These are phyloP conservation scores for Ichthyophonus hoferi DNA, from an alignment of 208 protist genomes.

Conservation along the genomic window DNA sequence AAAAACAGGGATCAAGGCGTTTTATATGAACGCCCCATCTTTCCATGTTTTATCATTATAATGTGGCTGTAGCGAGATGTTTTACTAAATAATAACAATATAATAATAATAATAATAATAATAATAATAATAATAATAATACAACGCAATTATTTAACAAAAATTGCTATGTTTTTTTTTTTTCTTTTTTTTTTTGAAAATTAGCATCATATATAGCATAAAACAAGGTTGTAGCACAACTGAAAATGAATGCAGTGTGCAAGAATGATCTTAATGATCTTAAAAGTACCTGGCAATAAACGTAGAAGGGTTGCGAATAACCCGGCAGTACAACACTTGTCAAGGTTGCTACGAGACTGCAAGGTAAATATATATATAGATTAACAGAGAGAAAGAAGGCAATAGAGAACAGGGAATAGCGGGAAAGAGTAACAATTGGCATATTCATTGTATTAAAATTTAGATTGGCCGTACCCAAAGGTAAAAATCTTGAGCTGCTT, in stretches of 20 bases:
- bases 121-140: neutral
- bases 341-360: neutral
- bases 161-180: too few relatives aligned
- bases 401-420: neutral
- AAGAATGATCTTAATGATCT: neutral
- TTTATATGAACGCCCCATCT: neutral
- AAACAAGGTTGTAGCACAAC: neutral
- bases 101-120: neutral
- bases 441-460: neutral
- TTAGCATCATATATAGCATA: neutral
- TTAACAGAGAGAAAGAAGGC: neutral
- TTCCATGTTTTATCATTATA: neutral
- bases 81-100: neutral
- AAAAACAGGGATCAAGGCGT: neutral
- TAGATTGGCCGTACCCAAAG: too few relatives aligned
- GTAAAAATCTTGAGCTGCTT: neutral
- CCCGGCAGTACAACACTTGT: neutral
- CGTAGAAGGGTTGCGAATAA: neutral
- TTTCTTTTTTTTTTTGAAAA: too few relatives aligned
- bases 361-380: neutral
- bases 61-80: neutral
- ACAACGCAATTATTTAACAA: neutral
- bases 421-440: neutral
- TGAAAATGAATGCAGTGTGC: neutral
- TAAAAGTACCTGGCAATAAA: neutral